Evolutionary conservation across 192 early-diverging fungal species (phyloP).

Genomic region (Podila horticola): DNA sequence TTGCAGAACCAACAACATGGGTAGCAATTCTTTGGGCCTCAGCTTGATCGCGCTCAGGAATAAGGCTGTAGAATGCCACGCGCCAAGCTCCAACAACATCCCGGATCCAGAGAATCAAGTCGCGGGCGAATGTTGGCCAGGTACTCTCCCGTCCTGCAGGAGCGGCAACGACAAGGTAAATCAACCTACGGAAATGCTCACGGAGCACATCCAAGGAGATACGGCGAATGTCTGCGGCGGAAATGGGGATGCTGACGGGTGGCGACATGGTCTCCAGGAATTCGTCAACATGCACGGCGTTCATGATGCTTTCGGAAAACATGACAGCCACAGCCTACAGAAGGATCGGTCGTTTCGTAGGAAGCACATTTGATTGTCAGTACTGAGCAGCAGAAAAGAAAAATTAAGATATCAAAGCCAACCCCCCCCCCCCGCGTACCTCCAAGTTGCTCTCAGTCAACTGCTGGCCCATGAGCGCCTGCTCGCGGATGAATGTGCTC

Average conservation of each 20-base stretch:
- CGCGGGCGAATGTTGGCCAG: slow-evolving; percentile 48
- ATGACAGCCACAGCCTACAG: slow-evolving; percentile 42
- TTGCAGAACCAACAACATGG: slow-evolving; percentile 44
- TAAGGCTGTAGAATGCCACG: slow-evolving; percentile 43
- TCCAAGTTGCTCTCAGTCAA: slow-evolving; percentile 44
- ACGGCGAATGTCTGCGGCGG: slow-evolving; percentile 38
- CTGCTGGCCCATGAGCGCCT: slow-evolving; percentile 40
- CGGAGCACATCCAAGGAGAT: slow-evolving; percentile 46
- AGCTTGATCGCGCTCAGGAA: slow-evolving; percentile 41
- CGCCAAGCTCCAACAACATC: slow-evolving; percentile 53
- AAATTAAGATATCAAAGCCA: neutral
- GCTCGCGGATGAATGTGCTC: slow-evolving; percentile 44
- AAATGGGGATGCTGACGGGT: slow-evolving; percentile 25
- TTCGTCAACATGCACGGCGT: slow-evolving; percentile 45
- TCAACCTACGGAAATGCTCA: slow-evolving; percentile 44
- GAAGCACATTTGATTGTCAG: no score
- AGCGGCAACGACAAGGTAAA: slow-evolving; percentile 49
- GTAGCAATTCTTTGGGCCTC: slow-evolving; percentile 49
- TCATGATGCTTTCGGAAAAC: slow-evolving; percentile 49
- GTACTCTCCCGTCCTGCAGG: slow-evolving; percentile 37
- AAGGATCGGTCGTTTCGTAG: neutral
- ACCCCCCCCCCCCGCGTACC: slow-evolving; percentile 20
- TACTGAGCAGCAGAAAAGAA: neutral
- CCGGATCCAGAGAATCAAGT: slow-evolving; percentile 51
- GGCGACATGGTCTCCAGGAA: slow-evolving; percentile 37